These are phyloP conservation scores for Pseudopithomyces chartarum DNA, from an alignment of 2,329 filamentous ascomycete genomes.

Conservation along the genomic window DNA sequence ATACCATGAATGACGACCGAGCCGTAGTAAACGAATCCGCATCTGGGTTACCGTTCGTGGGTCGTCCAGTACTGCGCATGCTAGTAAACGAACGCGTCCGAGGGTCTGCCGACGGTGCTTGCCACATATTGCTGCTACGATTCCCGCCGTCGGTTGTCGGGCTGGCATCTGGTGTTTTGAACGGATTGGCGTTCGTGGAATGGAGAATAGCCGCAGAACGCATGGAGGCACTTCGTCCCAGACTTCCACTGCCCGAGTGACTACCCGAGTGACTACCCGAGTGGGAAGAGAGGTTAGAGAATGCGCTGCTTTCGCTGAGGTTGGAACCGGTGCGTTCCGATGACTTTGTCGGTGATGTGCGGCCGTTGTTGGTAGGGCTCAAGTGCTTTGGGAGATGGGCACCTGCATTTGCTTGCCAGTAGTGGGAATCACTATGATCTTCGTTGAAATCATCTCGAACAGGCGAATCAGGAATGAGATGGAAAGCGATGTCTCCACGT, in stretches of 20 bases:
- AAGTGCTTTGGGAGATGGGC: constrained; percentile 14
- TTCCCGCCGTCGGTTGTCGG: constrained; percentile 29
- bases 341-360: constrained; percentile 55
- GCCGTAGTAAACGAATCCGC: constrained; percentile 59
- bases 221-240: constrained; percentile 52
- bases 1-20: constrained; percentile 53
- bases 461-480: constrained; percentile 28
- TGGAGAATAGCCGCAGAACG: constrained; percentile 48
- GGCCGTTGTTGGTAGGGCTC: constrained; percentile 31
- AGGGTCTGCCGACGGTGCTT: constrained; percentile 23
- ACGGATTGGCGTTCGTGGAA: constrained; percentile 33
- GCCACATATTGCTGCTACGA: constrained; percentile 22
- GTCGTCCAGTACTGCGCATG: constrained; percentile 41
- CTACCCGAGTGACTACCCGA: too few species aligned
- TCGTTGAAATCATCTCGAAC: constrained; percentile 17
- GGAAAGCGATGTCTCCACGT: constrained; percentile 22
- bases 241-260: constrained; percentile 44
- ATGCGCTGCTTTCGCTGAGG: constrained; percentile 58
- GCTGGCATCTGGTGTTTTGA: constrained; percentile 39
- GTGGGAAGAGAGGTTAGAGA: constrained; percentile 50
- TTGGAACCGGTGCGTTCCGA: constrained; percentile 61
- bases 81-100: constrained; percentile 40
- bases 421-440: neutral
- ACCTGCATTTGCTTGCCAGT: constrained; percentile 22
- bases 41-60: constrained; percentile 39